Percentiles rank a stretch among this genome's conserved stretches.
Conservation (phyloP, 345 rosid species). For the Rhizophora apiculata region DNA sequence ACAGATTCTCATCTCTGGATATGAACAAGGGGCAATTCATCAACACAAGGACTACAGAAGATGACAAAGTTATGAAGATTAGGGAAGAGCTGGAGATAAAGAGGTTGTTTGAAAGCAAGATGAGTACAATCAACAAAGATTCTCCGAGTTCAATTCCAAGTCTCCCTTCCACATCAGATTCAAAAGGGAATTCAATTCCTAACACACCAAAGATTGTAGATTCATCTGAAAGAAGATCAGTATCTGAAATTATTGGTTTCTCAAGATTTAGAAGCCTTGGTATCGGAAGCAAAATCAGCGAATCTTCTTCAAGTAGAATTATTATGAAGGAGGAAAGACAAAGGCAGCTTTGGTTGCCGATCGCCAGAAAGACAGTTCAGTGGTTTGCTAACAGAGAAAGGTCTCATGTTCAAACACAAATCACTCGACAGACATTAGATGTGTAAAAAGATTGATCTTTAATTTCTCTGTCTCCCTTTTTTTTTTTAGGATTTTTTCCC, state of each 20-base stretch:
- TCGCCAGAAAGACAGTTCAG: slow-evolving; percentile 66
- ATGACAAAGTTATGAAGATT: slow-evolving; percentile 33
- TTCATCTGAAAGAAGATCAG: slow-evolving; percentile 51
- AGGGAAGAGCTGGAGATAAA: slow-evolving; percentile 68
- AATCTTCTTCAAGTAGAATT: slow-evolving; percentile 21
- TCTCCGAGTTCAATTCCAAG: slow-evolving; percentile 3
- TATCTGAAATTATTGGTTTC: slow-evolving; percentile 70
- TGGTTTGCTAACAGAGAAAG: slow-evolving; percentile 77
- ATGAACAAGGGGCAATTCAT: neutral
- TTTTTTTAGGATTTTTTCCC: neutral
- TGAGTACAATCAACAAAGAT: slow-evolving; percentile 28
- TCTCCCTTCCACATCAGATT: slow-evolving; percentile 28
- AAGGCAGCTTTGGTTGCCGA: slow-evolving; percentile 67
- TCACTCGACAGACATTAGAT: slow-evolving; percentile 24
- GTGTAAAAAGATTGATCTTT: slow-evolving; percentile 26
- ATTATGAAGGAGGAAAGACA: slow-evolving; percentile 37
- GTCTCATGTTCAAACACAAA: slow-evolving; percentile 25
- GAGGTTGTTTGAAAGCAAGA: slow-evolving; percentile 49
- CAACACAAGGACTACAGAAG: slow-evolving; percentile 8
- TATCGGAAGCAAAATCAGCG: slow-evolving; percentile 23
- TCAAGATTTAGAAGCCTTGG: slow-evolving; percentile 44
- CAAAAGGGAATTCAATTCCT: slow-evolving; percentile 8
- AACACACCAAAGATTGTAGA: slow-evolving; percentile 26
- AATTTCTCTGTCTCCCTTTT: neutral
- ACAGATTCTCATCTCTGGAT: slow-evolving; percentile 40